Conservation (phyloP, 352 stramenopile genomes). For the Phytophthora macrochlamydospora region DNA sequence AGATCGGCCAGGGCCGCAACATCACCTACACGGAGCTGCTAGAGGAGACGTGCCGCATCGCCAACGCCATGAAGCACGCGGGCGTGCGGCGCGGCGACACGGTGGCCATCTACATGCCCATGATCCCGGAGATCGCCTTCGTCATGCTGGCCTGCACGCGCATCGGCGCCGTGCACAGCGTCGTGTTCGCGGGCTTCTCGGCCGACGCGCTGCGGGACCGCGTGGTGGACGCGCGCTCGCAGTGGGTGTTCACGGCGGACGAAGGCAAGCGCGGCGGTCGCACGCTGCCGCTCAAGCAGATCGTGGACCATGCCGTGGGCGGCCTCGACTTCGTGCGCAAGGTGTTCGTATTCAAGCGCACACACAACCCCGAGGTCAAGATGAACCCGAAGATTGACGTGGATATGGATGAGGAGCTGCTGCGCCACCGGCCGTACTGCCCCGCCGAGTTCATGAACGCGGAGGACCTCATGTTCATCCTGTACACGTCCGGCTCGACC, state of each 20-base stretch:
- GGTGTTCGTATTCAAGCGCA: conserved; percentile 95
- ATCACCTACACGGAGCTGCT: conserved; percentile 51
- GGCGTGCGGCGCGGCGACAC: conserved; percentile 91
- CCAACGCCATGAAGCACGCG: conserved; percentile 93
- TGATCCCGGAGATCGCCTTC: conserved; percentile 97
- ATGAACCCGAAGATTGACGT: conserved; percentile 89
- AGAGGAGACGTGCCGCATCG: conserved; percentile 84
- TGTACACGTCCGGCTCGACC: conserved; percentile 98
- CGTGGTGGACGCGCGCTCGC: conserved; percentile 87
- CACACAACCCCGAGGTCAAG: conserved; percentile 66
- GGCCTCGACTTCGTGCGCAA: conserved; percentile 90
- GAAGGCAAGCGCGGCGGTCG: conserved; percentile 93
- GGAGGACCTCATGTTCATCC: conserved; percentile 96
- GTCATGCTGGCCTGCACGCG: conserved; percentile 98
- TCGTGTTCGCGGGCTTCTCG: conserved; percentile 98
- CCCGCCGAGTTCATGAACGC: conserved; percentile 95
- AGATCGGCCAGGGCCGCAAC: conserved; percentile 82
- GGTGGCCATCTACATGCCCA: conserved; percentile 99
- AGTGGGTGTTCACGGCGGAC: conserved; percentile 94
- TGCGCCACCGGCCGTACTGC: conserved; percentile 93
- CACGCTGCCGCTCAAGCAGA: conserved; percentile 94
- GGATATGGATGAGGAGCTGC: conserved; percentile 89
- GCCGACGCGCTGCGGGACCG: conserved; percentile 94
- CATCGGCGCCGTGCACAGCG: conserved; percentile 96
- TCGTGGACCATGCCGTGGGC: conserved; percentile 93